phyloP scores from a whole-genome alignment of 176 grass and related monocot species.

The Ensete ventricosum region DNA sequence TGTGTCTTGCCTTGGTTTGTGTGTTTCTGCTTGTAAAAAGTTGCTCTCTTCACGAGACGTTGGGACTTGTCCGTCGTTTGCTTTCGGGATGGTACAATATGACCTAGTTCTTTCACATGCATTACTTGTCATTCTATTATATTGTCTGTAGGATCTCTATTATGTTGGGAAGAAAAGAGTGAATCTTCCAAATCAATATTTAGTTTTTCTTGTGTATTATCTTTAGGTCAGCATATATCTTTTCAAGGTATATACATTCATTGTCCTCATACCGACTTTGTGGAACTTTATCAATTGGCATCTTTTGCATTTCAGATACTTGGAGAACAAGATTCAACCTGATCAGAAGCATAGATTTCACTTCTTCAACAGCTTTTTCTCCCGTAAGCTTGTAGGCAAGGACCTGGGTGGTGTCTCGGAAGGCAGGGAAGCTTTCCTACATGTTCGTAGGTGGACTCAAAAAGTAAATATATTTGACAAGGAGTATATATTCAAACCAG shows the following conservation, averaged over 20 bases:
- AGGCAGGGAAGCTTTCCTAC: constrained; percentile 84
- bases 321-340: constrained; percentile 56
- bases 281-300: too few species aligned
- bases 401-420: constrained; percentile 66
- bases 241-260: too few species aligned
- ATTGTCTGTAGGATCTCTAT: background rate
- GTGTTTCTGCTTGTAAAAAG: too few species aligned
- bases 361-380: constrained; percentile 99
- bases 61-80: too few species aligned
- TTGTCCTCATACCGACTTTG: too few species aligned
- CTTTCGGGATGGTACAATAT: too few species aligned
- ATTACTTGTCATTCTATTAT: too few species aligned
- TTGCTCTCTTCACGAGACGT: too few species aligned
- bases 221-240: background rate
- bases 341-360: constrained; percentile 46
- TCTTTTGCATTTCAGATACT: constrained; percentile 42
- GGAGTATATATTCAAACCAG: constrained; percentile 90
- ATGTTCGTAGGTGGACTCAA: constrained; percentile 92
- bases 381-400: constrained; percentile 95
- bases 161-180: background rate
- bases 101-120: too few species aligned
- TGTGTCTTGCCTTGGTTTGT: too few species aligned
- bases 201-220: background rate
- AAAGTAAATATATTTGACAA: constrained; percentile 96
- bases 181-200: too few species aligned